phyloP scores from a whole-genome alignment of 208 protist genomes.

The Herpetomonas samuelpessoai region DNA sequence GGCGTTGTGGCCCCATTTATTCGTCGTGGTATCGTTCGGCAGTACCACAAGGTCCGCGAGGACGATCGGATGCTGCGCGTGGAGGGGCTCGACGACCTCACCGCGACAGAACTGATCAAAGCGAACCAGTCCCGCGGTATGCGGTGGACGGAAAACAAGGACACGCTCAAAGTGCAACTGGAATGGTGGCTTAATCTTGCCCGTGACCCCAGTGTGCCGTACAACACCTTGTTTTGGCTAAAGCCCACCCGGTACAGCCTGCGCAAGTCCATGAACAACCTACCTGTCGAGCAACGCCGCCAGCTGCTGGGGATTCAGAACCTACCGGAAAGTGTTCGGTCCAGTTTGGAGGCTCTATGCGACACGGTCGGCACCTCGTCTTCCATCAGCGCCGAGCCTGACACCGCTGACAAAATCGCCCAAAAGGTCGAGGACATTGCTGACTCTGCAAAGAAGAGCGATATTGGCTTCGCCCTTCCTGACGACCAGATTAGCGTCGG shows the following conservation, averaged over 20 bases:
- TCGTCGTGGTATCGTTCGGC: slow-evolving; percentile 63
- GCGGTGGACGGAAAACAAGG: slow-evolving; percentile 81
- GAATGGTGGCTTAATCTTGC: slow-evolving; percentile 85
- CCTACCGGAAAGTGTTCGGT: slow-evolving; percentile 73
- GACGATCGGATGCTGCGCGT: slow-evolving; percentile 82
- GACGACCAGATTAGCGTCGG: slow-evolving; percentile 64
- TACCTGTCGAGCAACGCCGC: slow-evolving; percentile 78
- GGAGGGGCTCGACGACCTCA: slow-evolving; percentile 80
- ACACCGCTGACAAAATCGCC: slow-evolving; percentile 67
- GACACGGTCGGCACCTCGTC: slow-evolving; percentile 73
- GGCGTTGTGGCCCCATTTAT: slow-evolving; percentile 57
- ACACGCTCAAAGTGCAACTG: slow-evolving; percentile 82
- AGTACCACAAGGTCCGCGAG: slow-evolving; percentile 77
- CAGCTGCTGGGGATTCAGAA: slow-evolving; percentile 89
- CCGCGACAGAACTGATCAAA: slow-evolving; percentile 75
- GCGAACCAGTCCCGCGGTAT: slow-evolving; percentile 85
- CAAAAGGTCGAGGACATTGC: slow-evolving; percentile 78
- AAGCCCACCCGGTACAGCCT: slow-evolving; percentile 86
- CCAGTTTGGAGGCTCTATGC: slow-evolving; percentile 81
- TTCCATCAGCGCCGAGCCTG: slow-evolving; percentile 47
- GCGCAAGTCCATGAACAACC: slow-evolving; percentile 76
- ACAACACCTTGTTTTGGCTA: slow-evolving; percentile 90
- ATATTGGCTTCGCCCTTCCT: slow-evolving; percentile 70
- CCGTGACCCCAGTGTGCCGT: slow-evolving; percentile 75
- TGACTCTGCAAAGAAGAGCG: slow-evolving; percentile 72